These are phyloP conservation scores for Baeospora myosura DNA, from an alignment of 1,284 basidiomycete genomes.

Conservation along the genomic window DNA sequence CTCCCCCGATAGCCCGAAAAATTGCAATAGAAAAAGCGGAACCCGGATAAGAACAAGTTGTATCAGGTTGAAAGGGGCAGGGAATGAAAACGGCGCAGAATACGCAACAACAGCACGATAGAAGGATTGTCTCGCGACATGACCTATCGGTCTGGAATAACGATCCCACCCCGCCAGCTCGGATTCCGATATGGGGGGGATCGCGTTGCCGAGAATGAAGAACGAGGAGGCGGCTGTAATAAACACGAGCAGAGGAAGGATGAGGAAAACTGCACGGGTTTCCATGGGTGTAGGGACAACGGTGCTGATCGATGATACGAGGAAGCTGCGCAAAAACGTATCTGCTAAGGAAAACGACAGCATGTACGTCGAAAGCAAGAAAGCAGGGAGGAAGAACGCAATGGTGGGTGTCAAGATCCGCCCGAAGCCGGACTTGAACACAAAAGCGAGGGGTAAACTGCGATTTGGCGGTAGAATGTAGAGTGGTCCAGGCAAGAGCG, in stretches of 20 bases:
- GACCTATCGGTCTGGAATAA: conserved; percentile 36
- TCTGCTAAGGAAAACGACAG: conserved; percentile 35
- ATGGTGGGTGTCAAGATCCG: conserved; percentile 32
- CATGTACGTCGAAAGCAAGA: conserved; percentile 35
- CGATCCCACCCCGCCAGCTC: conserved; percentile 37
- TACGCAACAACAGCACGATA: conserved; percentile 32
- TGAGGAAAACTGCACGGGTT: conserved; percentile 33
- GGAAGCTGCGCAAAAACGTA: conserved; percentile 17
- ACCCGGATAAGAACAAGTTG: conserved; percentile 21
- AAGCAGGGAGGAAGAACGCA: conserved; percentile 39
- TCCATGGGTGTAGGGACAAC: conserved; percentile 33
- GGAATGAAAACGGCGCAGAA: conserved; percentile 34
- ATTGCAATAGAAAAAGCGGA: conserved; percentile 16
- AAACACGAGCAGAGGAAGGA: conserved; percentile 27
- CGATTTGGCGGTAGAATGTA: conserved; percentile 30
- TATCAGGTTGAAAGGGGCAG: conserved; percentile 44
- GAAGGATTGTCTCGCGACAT: conserved; percentile 37
- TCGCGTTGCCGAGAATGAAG: conserved; percentile 21
- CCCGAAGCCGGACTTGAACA: conserved; percentile 31
- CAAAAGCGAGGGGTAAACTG: conserved; percentile 36
- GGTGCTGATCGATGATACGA: background rate
- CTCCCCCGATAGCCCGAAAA: conserved; percentile 15
- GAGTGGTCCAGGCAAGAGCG: conserved; percentile 33
- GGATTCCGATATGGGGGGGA: conserved; percentile 10
- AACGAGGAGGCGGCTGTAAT: conserved; percentile 23